Evolutionary conservation across 148 eudicot species (phyloP), one percentile per base, ranked within the genome.

Genomic region (Arctostaphylos glauca): DNA sequence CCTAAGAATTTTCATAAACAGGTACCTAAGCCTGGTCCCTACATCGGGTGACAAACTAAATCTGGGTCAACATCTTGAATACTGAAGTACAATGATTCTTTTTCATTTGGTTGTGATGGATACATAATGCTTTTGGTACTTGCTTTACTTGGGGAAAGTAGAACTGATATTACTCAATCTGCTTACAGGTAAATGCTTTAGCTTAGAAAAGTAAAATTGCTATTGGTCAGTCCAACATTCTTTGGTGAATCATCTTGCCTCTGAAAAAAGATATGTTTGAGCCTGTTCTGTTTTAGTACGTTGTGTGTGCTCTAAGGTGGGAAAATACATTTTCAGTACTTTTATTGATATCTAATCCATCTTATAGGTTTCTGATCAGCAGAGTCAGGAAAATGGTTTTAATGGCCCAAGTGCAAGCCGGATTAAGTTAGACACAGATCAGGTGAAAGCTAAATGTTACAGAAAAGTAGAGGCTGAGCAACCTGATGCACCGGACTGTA

Each of bases 381-480:
- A 64, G 49, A 78, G 70, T 66, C 89, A 88, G 80, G 88, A 78
- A 72, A 80, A 78, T 82, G 88, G 84, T 55, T 79, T 52, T 49
- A 75, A 74, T 43, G 72, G 23, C 48, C 74, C 84, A 18, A 83
- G 81, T 62, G 74, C 84, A 80, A 84, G 73, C 78, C 87, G 78
- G 86, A 86, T 66, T 49, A 90, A 80, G 52, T 84, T 84, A 38
- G 88, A 88, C 46, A 68, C 87, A 12, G 84, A 85, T 77, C 89
- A 85, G 74, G 90, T 86, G 84, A 90, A 88, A 85, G 90, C 83
- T 80, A 92, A 90, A 77, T 85, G 86, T 79, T 87, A 81, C 81
- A 77, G 81, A 53, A 84, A 90, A 82, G 83, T 82, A 79, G 91
- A 92, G 89, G 70, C 83, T 79, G 90, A 90, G 68, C 87, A 78